Evolutionary conservation across 1,139 yeast genomes (phyloP).

Genomic region (Pichia sp.): DNA sequence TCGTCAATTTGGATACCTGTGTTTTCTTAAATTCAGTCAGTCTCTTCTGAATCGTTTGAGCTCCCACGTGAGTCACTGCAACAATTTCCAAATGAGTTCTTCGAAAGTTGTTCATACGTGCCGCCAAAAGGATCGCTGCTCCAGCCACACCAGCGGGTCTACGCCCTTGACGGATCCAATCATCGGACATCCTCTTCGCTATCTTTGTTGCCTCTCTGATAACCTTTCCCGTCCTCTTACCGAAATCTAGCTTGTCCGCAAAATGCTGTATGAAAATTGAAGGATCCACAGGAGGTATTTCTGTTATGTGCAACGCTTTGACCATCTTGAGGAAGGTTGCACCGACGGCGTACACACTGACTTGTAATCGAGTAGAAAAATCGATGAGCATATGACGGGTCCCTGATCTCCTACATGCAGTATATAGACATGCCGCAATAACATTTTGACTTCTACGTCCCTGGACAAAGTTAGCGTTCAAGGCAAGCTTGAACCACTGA

Average conservation of each 20-base stretch:
- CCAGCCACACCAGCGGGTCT: constrained; percentile 99
- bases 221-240: constrained; percentile 65
- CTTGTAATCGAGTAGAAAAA: constrained; percentile 83
- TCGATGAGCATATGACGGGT: constrained; percentile 96
- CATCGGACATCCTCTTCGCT: constrained; percentile 87
- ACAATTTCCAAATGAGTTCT: constrained; percentile 92
- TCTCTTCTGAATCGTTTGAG: constrained; percentile 85
- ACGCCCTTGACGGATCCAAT: constrained; percentile 95
- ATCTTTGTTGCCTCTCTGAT: constrained; percentile 80
- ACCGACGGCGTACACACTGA: constrained; percentile 90
- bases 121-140: constrained; percentile 87
- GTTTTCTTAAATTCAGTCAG: constrained; percentile 83
- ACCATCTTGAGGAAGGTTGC: constrained; percentile 93
- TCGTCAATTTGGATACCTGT: constrained; percentile 65
- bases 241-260: constrained; percentile 80
- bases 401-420: constrained; percentile 86
- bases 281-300: constrained; percentile 88
- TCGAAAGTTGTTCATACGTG: constrained; percentile 92
- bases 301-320: constrained; percentile 66
- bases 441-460: constrained; percentile 95
- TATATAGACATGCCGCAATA: constrained; percentile 87
- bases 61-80: constrained; percentile 93
- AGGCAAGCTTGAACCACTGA: constrained; percentile 83
- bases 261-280: constrained; percentile 90
- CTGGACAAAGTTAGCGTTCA: constrained; percentile 84